Evolutionary conservation across 2,329 filamentous ascomycete genomes (phyloP).

Genomic region (Claviceps capensis): DNA sequence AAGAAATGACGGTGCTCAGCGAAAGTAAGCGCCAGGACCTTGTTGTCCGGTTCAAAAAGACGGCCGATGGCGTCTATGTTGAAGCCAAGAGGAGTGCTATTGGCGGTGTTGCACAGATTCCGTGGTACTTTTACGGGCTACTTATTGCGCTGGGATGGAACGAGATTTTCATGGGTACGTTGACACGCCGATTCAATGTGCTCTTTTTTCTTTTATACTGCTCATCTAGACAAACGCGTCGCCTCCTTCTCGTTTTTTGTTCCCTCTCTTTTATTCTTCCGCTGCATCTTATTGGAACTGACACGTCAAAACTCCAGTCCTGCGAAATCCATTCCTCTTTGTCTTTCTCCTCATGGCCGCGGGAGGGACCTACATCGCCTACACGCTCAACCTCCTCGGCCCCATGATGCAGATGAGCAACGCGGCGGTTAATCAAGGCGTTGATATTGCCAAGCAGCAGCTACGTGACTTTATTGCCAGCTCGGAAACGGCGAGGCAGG

Average conservation of each 20-base stretch:
- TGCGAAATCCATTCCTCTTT: slow-evolving; percentile 89
- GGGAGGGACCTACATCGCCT: slow-evolving; percentile 74
- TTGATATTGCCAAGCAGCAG: slow-evolving; percentile 85
- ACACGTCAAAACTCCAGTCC: slow-evolving; percentile 39
- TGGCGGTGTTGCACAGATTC: slow-evolving; percentile 85
- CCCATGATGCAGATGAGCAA: slow-evolving; percentile 93
- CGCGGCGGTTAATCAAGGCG: slow-evolving; percentile 70
- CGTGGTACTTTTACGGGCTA: slow-evolving; percentile 85
- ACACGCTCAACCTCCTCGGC: slow-evolving; percentile 87
- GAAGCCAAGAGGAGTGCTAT: slow-evolving; percentile 96
- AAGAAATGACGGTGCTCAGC: slow-evolving; percentile 90
- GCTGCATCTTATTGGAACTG: background rate
- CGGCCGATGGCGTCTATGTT: slow-evolving; percentile 91
- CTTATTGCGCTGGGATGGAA: slow-evolving; percentile 95
- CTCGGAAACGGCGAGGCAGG: slow-evolving; percentile 73
- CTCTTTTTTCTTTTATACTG: background rate
- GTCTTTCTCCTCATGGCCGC: slow-evolving; percentile 68
- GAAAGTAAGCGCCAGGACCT: slow-evolving; percentile 86
- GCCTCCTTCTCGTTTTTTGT: no score
- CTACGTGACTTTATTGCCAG: slow-evolving; percentile 80
- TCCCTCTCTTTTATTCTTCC: background rate
- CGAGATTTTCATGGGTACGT: slow-evolving; percentile 82
- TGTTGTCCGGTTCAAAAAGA: slow-evolving; percentile 93
- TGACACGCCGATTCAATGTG: background rate
- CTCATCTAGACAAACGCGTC: no score